These are phyloP conservation scores for Mycena citricolor DNA, from an alignment of 1,284 basidiomycete genomes.

Conservation along the genomic window DNA sequence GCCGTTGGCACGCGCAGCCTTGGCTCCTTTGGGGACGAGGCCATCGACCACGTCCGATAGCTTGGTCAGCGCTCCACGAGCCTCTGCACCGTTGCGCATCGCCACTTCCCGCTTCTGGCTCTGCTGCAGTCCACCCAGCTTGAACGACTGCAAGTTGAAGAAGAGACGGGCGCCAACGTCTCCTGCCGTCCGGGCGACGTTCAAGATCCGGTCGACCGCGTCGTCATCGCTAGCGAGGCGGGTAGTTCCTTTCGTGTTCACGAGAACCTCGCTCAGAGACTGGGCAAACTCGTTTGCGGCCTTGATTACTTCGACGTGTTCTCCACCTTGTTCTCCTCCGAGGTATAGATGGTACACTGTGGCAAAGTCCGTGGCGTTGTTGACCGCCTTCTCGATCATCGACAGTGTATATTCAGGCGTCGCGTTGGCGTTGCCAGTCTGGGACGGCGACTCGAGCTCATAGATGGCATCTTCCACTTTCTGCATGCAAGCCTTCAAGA, in stretches of 20 bases:
- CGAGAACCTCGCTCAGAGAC: slow-evolving; percentile 86
- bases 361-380: slow-evolving; percentile 95
- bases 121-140: slow-evolving; percentile 76
- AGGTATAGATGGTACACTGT: slow-evolving; percentile 93
- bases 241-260: slow-evolving; percentile 94
- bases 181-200: slow-evolving; percentile 83
- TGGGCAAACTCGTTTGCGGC: slow-evolving; percentile 96
- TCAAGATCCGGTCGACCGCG: slow-evolving; percentile 85
- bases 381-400: slow-evolving; percentile 96
- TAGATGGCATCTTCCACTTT: slow-evolving; percentile 98
- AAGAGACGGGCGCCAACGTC: slow-evolving; percentile 91
- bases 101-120: slow-evolving; percentile 84
- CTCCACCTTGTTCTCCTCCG: slow-evolving; percentile 85
- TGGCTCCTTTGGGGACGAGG: slow-evolving; percentile 82
- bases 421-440: slow-evolving; percentile 91
- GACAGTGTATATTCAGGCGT: slow-evolving; percentile 98
- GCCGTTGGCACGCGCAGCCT: slow-evolving; percentile 79
- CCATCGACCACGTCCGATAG: slow-evolving; percentile 87
- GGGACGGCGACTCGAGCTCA: slow-evolving; percentile 93
- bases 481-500: slow-evolving; percentile 93
- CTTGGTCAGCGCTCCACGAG: slow-evolving; percentile 77
- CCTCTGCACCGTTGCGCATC: slow-evolving; percentile 87
- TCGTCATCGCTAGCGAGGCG: slow-evolving; percentile 91
- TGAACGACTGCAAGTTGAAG: slow-evolving; percentile 95
- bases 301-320: slow-evolving; percentile 98